Evolutionary conservation across 2,329 filamentous ascomycete species (phyloP), one percentile per base, ranked within the genome.

Genomic region (Gaeumannomyces tritici): DNA sequence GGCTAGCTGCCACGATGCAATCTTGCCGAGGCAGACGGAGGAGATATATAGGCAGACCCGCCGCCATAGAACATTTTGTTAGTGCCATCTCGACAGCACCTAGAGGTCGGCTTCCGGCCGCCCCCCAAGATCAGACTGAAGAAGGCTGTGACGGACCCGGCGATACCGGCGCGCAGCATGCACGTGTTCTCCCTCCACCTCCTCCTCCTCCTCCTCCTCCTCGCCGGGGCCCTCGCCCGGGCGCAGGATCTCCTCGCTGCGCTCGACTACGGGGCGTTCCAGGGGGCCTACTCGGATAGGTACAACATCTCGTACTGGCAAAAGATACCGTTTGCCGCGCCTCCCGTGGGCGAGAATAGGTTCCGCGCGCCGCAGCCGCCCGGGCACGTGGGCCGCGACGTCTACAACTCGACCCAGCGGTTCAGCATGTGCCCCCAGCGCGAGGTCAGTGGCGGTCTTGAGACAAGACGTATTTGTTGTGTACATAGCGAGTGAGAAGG

Each of bases 231-330:
- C 28, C 9, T n/a, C n/a, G 31, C 26, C 26, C 28, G 15, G 15
- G 57, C 15, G 54, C 64, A 66, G 59, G 63, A 74, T 33, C 74
- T 79, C 31, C 66, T 76, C 21, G 74, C 77, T 8, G 65, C 67
- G 3, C 73, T 82, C 8, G 76, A 79, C 69, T 82, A 82, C 66
- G 80, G 79, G 31, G 77, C 73, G 24, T 84, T 86, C 64, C 73
- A 77, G 65, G 83, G 83, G 24, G 76, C 78, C 57, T 82, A 82
- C 66, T 78, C 78, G 24, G 64, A 72, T 11, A 67, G 70, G 3
- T 85, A 85, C 67, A 84, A 86, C 67, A 78, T 86, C 55, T 81
- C 78, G 29, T 83, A 85, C 71, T 87, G 79, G 72, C 80, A 79
- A 64, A 85, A 82, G 66, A 85, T 87, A 59, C 84, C 84, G 21